Conservation (phyloP, 306 rosid species). For the Vigna hirtella region DNA sequence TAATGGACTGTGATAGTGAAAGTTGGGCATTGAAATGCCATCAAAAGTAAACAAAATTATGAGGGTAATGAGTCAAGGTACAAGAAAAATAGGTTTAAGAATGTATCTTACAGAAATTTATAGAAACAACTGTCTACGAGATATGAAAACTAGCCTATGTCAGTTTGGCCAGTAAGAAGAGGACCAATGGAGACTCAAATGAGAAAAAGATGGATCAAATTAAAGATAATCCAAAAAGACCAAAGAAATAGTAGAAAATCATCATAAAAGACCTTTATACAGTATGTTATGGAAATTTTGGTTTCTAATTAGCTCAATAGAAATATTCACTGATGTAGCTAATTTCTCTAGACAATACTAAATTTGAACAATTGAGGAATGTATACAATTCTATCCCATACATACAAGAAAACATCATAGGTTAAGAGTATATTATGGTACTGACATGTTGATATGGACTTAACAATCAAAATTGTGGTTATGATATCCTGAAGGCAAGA, state of each 20-base stretch:
- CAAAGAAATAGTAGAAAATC: neutral
- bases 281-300: too few species aligned
- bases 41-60: neutral
- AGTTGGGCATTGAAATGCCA: neutral
- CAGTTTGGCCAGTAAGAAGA: neutral
- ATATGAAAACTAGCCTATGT: conserved; percentile 10
- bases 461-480: conserved; percentile 5
- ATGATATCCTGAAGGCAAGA: conserved; percentile 6
- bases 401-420: neutral
- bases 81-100: conserved; percentile 7
- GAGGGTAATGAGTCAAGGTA: neutral
- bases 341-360: neutral
- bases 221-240: neutral
- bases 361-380: conserved; percentile 5
- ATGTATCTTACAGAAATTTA: neutral
- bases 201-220: neutral
- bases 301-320: neutral
- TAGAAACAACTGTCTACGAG: neutral
- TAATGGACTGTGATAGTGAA: neutral
- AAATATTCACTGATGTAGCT: neutral
- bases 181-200: neutral
- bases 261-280: neutral
- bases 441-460: neutral
- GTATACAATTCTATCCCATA: neutral
- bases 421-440: conserved; percentile 7